phyloP scores from a whole-genome alignment of 768 basidiomycete genomes.

The Phylloporus rhodoxanthus region DNA sequence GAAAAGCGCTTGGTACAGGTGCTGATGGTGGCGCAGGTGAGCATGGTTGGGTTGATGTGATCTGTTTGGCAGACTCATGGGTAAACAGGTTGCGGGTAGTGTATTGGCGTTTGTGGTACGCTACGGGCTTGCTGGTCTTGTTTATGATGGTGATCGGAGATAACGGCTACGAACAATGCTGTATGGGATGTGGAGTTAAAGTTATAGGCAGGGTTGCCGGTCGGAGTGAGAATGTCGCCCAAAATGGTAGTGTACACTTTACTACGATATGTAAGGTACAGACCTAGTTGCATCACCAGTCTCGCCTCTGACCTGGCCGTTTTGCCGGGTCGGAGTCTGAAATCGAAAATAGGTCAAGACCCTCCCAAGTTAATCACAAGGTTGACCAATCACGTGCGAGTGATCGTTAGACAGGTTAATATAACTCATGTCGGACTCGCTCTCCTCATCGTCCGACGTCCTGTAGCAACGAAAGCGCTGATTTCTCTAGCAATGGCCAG shows the following conservation, averaged over 20 bases:
- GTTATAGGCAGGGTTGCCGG: no score
- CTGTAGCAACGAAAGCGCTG: neutral
- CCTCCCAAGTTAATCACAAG: neutral
- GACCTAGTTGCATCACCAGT: no score
- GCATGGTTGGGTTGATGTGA: conserved; percentile 4
- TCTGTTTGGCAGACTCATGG: conserved; percentile 4
- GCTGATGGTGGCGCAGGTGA: conserved; percentile 71
- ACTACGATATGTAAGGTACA: no score
- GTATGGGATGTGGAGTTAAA: no score
- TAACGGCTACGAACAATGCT: no score
- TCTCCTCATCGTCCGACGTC: conserved; percentile 21
- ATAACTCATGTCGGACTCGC: conserved; percentile 27
- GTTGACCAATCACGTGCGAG: conserved; percentile 17
- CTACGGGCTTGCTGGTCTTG: conserved; percentile 82
- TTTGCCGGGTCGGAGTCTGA: no score
- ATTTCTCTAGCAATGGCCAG: conserved; percentile 41
- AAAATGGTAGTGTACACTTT: no score
- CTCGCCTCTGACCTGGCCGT: no score
- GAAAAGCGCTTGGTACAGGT: conserved; percentile 74
- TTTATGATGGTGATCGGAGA: conserved; percentile 90
- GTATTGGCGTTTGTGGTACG: conserved; percentile 76
- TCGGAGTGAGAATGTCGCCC: no score
- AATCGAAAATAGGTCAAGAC: no score
- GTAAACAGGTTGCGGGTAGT: conserved; percentile 62
- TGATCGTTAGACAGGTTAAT: conserved; percentile 9